Evolutionary conservation across 257 asterid species (phyloP).

Genomic region (Nicotiana sylvestris): DNA sequence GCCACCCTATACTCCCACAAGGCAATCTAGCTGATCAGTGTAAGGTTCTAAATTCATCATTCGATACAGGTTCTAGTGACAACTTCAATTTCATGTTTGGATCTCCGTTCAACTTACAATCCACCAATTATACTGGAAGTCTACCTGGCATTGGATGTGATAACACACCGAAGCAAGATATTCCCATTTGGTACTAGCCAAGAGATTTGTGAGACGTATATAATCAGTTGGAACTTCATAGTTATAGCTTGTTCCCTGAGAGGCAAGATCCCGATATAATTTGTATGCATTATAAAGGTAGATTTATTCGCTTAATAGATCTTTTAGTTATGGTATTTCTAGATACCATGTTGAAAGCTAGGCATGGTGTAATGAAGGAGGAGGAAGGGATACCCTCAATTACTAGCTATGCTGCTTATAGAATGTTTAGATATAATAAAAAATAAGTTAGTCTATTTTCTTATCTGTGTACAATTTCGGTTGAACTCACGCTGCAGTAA

Average conservation of each 20-base stretch:
- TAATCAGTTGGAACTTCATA: neutral
- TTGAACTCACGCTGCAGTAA: constrained; percentile 15
- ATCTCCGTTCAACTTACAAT: constrained; percentile 35
- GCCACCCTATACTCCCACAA: constrained; percentile 25
- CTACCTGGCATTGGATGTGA: constrained; percentile 37
- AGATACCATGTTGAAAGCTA: constrained; percentile 16
- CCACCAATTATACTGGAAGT: constrained; percentile 39
- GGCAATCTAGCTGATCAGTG: constrained; percentile 40
- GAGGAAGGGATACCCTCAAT: constrained; percentile 17
- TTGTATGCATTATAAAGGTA: constrained; percentile 17
- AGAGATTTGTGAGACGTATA: neutral
- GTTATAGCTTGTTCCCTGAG: neutral
- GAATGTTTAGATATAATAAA: constrained; percentile 23
- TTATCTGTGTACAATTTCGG: constrained; percentile 17
- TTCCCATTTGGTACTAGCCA: constrained; percentile 49
- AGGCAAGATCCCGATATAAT: neutral
- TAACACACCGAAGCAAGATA: constrained; percentile 38
- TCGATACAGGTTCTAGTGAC: constrained; percentile 34
- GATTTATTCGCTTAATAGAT: constrained; percentile 18
- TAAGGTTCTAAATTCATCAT: constrained; percentile 36
- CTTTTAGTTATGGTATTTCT: constrained; percentile 20
- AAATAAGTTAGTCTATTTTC: constrained; percentile 29
- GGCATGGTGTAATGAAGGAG: constrained; percentile 29
- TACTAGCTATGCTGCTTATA: constrained; percentile 30
- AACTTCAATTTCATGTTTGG: constrained; percentile 46